Base-by-base conservation (phyloP, 306 rosid genomes). In the Prunus padus region DNA sequence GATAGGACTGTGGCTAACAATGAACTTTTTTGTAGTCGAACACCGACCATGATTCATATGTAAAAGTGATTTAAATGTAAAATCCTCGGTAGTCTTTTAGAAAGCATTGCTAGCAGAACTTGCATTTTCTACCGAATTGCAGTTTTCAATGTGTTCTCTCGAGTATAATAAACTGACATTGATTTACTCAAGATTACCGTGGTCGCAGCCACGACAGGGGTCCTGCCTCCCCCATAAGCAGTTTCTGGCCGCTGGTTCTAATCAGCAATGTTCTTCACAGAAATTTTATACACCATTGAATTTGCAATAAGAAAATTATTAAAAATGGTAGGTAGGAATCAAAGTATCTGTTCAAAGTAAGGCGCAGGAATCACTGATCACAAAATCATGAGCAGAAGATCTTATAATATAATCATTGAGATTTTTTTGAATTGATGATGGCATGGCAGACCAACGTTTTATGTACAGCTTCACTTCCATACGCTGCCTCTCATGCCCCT, bases 1-100 rank as follows among this genome's bases (percentile, higher is more conserved):
- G 59, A 52, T 28, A 81, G 59, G 84, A 49, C 72, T 30, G 67
- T 75, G 81, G 57, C 60, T 55, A 66, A 40, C 68, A 4, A 60
- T 80, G 54, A 28, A 67, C 65, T 55, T 42, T 67, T 79, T 40
- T 62, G 78, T 33, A 62, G 68, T 80, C 81, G 25, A 65, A 76
- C 70, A 66, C 44, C 33, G 37, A 50, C 44, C 31, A 30, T 31
- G 47, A 60, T 47, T 69, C 4, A 66, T 79, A 60, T 83, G 88
- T 82, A 79, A 69, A 67, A 85, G 76, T 83, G 67, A 73, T 60
- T 54, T 52, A 71, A 59, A 49, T 74, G 63, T 71, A 74, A 74
- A 70, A 59, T 44, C 26, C 47, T 31, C 2, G 2, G 2, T 26
- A 44, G 51, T 60, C 79, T 51, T 69, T 30, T 25, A 69, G 37